Base-by-base conservation (phyloP, 129 eudicot genomes). In the Artemisia argyi region DNA sequence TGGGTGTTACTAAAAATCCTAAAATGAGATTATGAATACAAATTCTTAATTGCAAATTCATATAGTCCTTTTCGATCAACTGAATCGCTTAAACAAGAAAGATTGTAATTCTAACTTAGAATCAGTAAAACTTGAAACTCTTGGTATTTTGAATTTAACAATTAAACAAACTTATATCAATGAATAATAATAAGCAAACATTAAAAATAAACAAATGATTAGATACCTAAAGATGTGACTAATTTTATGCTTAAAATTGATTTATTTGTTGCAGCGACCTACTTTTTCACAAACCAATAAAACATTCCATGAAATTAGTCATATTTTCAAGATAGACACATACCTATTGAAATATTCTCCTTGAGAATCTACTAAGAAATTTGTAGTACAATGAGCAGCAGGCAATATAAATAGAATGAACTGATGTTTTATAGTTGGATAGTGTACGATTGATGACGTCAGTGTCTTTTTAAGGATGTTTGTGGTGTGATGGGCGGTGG, bases 321-420 rank as follows among this genome's bases (percentile, higher is more conserved):
- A n/a, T n/a, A n/a, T n/a, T n/a, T n/a, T n/a, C n/a, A n/a, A n/a
- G 2, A 11, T n/a, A 14, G 52, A 54, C 55, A 26, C 82, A 12
- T 71, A 70, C 77, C 1, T 48, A 71, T 26, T 62, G 22, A 20
- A 24, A n/a, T n/a, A n/a, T n/a, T n/a, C n/a, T n/a, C n/a, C n/a
- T n/a, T n/a, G n/a, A n/a, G n/a, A n/a, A n/a, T n/a, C n/a, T n/a
- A n/a, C n/a, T n/a, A n/a, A n/a, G n/a, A n/a, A n/a, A n/a, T n/a
- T n/a, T n/a, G n/a, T n/a, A n/a, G 1, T 15, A 8, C 14, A 56
- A 66, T 17, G 5, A 39, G 42, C 18, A 11, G 35, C 14, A 56
- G 5, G 61, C 28, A 42, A 44, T 71, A 20, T 19, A 13, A 24
- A 12, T 66, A 66, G 2, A 10, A 56, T 14, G 0, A 24, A 17